A percentile compares a stretch with the other conserved stretches of the same genome.
Evolutionary conservation across 139 green algal genomes (phyloP).

Genomic region (Chlorokybus atmophyticus): DNA sequence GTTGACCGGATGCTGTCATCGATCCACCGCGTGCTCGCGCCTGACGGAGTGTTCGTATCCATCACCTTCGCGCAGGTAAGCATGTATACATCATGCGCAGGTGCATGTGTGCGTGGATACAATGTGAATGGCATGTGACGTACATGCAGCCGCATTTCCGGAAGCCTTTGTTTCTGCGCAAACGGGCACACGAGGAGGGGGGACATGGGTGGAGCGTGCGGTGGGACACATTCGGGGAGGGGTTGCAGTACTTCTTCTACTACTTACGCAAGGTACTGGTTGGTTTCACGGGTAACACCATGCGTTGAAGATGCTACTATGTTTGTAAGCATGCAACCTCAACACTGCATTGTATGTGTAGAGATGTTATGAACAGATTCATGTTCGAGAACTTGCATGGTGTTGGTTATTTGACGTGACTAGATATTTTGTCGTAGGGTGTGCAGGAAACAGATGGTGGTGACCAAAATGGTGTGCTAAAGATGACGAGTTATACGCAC

Average conservation of each 20-base stretch:
- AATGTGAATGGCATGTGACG: no score
- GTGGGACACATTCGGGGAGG: constrained; percentile 16
- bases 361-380: neutral
- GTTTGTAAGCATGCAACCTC: no score
- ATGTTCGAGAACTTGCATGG: neutral
- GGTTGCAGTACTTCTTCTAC: constrained; percentile 24
- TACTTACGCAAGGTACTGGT: constrained; percentile 11
- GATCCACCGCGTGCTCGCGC: constrained; percentile 29
- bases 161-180: constrained; percentile 20
- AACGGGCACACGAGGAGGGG: neutral
- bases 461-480: neutral
- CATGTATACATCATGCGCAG: neutral
- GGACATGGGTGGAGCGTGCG: constrained; percentile 8
- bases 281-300: neutral
- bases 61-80: constrained; percentile 36
- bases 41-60: constrained; percentile 26
- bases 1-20: constrained; percentile 22
- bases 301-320: neutral
- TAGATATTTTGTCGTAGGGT: neutral
- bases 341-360: neutral
- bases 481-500: neutral
- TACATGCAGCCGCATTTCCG: constrained; percentile 41
- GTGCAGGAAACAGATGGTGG: neutral
- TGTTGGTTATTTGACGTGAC: neutral
- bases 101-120: neutral